Conservation (phyloP, 2,329 filamentous ascomycete species). For the Myriosclerotinia scirpicola region DNA sequence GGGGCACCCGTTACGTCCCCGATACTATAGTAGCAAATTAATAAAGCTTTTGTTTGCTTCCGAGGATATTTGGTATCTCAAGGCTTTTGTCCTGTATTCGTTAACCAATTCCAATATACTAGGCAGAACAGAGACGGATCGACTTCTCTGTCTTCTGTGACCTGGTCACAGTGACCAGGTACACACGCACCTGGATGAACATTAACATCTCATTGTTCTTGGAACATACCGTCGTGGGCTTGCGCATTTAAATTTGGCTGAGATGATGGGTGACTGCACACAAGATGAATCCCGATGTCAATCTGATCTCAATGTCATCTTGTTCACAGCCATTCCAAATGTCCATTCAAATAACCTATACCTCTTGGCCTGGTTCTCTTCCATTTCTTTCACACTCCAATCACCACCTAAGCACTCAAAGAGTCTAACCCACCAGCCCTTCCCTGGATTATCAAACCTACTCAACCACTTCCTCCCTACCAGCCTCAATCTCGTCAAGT, state of each 20-base stretch:
- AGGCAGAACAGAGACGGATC: slow-evolving; percentile 63
- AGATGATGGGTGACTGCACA: slow-evolving; percentile 68
- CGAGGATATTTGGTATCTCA: no score
- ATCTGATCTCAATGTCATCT: no score
- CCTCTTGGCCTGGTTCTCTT: background rate
- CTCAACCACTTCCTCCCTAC: slow-evolving; percentile 40
- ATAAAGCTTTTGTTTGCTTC: no score
- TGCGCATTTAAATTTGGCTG: slow-evolving; percentile 85
- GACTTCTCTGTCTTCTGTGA: slow-evolving; percentile 92
- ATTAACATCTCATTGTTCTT: slow-evolving; percentile 74
- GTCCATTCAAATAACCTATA: no score
- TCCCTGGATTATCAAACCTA: slow-evolving; percentile 38
- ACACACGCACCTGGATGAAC: slow-evolving; percentile 63
- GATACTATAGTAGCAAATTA: no score
- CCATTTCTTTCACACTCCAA: no score
- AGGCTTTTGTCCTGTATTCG: no score
- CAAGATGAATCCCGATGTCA: no score
- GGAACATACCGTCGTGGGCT: slow-evolving; percentile 78
- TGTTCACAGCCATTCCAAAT: no score
- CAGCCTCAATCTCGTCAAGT: slow-evolving; percentile 43
- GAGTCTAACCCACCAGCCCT: slow-evolving; percentile 41
- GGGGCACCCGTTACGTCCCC: no score
- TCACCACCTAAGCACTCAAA: slow-evolving; percentile 21
- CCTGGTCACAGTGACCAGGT: no score
- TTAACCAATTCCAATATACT: no score